Percentiles rank a stretch among this genome's conserved stretches.
Conservation (phyloP, 495 filamentous ascomycete species). For the Aspergillus sclerotiicarbonarius region DNA sequence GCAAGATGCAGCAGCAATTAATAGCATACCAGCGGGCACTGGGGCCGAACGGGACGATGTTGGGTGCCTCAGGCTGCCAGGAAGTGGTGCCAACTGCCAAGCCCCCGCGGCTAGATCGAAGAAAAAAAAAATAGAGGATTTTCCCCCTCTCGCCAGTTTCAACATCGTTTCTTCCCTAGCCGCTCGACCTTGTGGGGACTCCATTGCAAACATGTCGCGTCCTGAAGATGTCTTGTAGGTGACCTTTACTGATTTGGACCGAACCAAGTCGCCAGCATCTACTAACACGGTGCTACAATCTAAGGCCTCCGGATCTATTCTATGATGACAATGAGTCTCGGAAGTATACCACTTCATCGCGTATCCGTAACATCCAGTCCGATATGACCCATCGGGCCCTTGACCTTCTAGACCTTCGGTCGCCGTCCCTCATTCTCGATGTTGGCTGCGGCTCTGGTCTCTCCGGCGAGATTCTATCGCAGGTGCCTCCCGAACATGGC, state of each 20-base stretch:
- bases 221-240: constrained; percentile 88
- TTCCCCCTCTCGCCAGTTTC: not conserved
- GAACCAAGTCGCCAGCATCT: not conserved
- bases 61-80: constrained; percentile 32
- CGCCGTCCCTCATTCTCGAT: constrained; percentile 86
- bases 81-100: constrained; percentile 6
- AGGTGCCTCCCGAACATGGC: constrained; percentile 60
- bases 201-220: constrained; percentile 73
- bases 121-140: not conserved
- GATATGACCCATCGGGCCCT: constrained; percentile 92
- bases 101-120: constrained; percentile 1
- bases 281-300: not conserved
- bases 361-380: constrained; percentile 91
- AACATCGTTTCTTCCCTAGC: not conserved
- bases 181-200: not conserved
- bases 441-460: constrained; percentile 94
- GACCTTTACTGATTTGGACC: not conserved
- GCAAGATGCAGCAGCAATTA: too few relatives aligned
- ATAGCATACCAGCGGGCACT: not conserved
- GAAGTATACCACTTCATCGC: constrained; percentile 96
- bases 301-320: constrained; percentile 87
- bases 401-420: constrained; percentile 76
- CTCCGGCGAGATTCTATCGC: constrained; percentile 86
- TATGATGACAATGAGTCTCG: constrained; percentile 93
- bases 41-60: not conserved